Evolutionary conservation across 768 basidiomycete genomes (phyloP).

Genomic region (Agrocybe chaxingu): DNA sequence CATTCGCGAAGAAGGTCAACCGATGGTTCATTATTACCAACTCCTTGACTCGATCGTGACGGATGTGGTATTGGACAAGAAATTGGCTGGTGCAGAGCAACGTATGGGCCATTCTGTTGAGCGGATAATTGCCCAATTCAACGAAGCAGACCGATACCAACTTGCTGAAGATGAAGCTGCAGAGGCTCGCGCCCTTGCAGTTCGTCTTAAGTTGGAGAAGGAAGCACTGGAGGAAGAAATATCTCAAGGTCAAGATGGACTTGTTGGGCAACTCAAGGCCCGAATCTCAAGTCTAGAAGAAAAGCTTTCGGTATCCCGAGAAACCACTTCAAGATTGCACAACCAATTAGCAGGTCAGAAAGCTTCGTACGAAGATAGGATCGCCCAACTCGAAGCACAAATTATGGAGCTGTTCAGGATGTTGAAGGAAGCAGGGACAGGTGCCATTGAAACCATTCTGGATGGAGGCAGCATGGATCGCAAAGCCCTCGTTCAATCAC

Average conservation of each 20-base stretch:
- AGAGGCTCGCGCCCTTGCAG: slow-evolving; percentile 59
- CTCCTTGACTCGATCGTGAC: slow-evolving; percentile 87
- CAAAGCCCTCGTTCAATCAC: slow-evolving; percentile 71
- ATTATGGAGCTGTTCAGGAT: slow-evolving; percentile 93
- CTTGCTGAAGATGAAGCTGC: slow-evolving; percentile 75
- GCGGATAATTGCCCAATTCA: slow-evolving; percentile 83
- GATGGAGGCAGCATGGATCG: slow-evolving; percentile 74
- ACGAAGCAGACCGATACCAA: slow-evolving; percentile 83
- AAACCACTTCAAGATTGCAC: slow-evolving; percentile 73
- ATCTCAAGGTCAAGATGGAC: slow-evolving; percentile 74
- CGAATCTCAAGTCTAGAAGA: slow-evolving; percentile 71
- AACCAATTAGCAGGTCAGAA: slow-evolving; percentile 77
- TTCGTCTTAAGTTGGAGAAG: slow-evolving; percentile 76
- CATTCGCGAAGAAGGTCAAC: slow-evolving; percentile 83
- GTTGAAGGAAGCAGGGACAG: slow-evolving; percentile 81
- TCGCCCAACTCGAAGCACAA: slow-evolving; percentile 85
- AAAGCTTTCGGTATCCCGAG: slow-evolving; percentile 73
- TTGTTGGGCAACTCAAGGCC: slow-evolving; percentile 78
- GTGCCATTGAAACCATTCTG: slow-evolving; percentile 65
- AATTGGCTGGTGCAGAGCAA: slow-evolving; percentile 78
- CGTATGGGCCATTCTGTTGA: slow-evolving; percentile 89
- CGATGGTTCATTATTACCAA: slow-evolving; percentile 85
- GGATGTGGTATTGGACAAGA: slow-evolving; percentile 91
- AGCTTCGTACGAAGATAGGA: slow-evolving; percentile 77
- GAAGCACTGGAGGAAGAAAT: slow-evolving; percentile 80